Evolutionary conservation across 2,329 filamentous ascomycete genomes (phyloP).

Genomic region (Ophiostoma novo-ulmi): DNA sequence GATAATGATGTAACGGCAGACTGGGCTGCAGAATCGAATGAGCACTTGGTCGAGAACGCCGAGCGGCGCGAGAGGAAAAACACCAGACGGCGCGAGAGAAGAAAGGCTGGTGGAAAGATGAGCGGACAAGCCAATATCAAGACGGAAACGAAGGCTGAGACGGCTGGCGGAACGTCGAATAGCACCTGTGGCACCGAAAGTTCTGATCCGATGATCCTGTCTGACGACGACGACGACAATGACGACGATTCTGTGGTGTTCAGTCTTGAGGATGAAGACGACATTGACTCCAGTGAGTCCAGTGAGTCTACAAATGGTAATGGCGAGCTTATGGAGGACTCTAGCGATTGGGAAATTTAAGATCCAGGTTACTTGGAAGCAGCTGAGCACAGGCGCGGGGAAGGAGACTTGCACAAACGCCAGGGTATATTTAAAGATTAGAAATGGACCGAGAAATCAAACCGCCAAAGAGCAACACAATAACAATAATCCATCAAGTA

Average conservation of each 20-base stretch:
- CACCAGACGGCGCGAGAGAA: background rate
- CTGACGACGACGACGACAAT: background rate
- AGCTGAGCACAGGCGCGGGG: background rate
- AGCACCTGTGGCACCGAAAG: background rate
- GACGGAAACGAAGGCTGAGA: too few species aligned
- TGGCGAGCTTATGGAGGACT: background rate
- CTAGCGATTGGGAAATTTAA: background rate
- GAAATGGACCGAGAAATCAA: background rate
- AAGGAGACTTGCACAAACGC: background rate
- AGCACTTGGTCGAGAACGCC: constrained; percentile 9
- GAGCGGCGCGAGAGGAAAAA: background rate
- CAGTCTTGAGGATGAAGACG: background rate
- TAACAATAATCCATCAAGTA: background rate
- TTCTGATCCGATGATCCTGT: background rate
- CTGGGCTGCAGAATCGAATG: constrained; percentile 23
- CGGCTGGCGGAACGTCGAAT: too few species aligned
- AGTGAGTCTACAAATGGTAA: background rate
- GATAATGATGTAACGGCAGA: constrained; percentile 15
- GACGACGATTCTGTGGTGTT: background rate
- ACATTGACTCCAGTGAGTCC: background rate
- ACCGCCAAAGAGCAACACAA: too few species aligned
- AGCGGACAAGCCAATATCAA: too few species aligned
- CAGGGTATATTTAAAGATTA: background rate
- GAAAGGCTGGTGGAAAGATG: background rate
- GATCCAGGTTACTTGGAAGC: background rate